Base-by-base conservation (phyloP, 331 rosid genomes). In the Pyracantha coccinea region DNA sequence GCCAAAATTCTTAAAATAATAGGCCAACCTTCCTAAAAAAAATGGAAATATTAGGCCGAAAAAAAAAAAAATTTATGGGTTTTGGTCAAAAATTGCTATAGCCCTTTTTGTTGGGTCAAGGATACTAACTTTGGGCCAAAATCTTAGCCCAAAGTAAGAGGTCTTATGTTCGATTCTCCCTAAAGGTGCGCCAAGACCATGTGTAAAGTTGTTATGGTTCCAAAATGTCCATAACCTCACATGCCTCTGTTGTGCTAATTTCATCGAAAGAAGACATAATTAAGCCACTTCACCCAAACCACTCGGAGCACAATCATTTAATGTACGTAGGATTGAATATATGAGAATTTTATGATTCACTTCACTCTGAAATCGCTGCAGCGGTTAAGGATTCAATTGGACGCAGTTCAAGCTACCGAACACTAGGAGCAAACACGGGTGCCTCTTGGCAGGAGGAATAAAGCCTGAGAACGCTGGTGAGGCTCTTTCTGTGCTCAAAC, bases 361-460 rank as follows among this genome's bases (percentile, higher is more conserved):
- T 58, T 41, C 76, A 65, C 62, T 38, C 19, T 67, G 69, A 64
- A 71, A n/a, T 79, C 55, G 45, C 41, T 89, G 69, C 82, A 87
- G 96, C 69, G 96, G 98, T 2, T 66, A 78, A 66, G 89, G 95
- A 54, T 93, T 93, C 69, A 68, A 93, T 58, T 89, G 98, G 97
- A 82, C 78, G 14, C 82, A 80, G 81, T 89, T 93, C 80, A 88
- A 82, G 82, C 80, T 82, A 65, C 96, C 97, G 52, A 68, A 66
- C 64, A 85, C 82, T 75, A 78, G 80, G 75, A 89, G 98, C 88
- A 93, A 90, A 76, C 50, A 87, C 15, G 98, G 98, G 21, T 89
- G 97, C 96, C 96, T 93, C 62, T 81, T 89, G 77, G 98, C 98
- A 15, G 98, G 98, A 85, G 98, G 97, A 60, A 86, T 93, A 82